These are phyloP conservation scores for Pseudogymnoascus pannorum DNA, from an alignment of 2,329 filamentous ascomycete genomes.

Conservation along the genomic window DNA sequence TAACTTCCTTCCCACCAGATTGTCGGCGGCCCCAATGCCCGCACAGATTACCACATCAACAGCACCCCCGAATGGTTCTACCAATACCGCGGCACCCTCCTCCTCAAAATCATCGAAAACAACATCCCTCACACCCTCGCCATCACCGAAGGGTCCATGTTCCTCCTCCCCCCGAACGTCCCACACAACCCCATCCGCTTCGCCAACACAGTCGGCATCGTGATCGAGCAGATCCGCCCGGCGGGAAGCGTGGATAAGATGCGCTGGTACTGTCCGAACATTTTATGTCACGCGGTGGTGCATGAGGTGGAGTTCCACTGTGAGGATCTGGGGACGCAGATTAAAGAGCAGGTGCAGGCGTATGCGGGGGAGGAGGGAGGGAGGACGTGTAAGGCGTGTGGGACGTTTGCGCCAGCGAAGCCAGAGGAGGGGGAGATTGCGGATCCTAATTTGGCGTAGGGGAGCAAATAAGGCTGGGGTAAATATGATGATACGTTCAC, in stretches of 20 bases:
- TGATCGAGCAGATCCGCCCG: constrained; percentile 79
- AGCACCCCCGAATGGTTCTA: constrained; percentile 96
- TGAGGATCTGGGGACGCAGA: constrained; percentile 85
- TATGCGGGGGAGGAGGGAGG: constrained; percentile 65
- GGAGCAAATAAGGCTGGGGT: background rate
- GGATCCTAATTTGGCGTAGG: constrained; percentile 45
- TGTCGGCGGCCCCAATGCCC: constrained; percentile 89
- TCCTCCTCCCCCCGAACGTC: constrained; percentile 86
- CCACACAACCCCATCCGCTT: constrained; percentile 95
- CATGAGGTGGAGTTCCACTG: constrained; percentile 85
- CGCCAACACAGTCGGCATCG: constrained; percentile 85
- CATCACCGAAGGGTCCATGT: constrained; percentile 90
- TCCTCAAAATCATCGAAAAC: constrained; percentile 81
- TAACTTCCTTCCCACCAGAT: constrained; percentile 45
- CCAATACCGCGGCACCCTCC: constrained; percentile 88
- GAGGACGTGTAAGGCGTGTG: constrained; percentile 72
- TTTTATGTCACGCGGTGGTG: constrained; percentile 60
- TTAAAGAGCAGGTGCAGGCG: constrained; percentile 79
- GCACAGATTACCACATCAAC: constrained; percentile 99
- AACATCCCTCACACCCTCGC: constrained; percentile 71
- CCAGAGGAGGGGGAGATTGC: constrained; percentile 53
- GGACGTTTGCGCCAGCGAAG: constrained; percentile 63
- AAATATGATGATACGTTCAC: no score
- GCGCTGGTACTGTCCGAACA: constrained; percentile 75
- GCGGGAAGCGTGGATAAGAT: constrained; percentile 64